phyloP scores from a whole-genome alignment of 1,139 yeast species.

The Magnusiomyces ingens region DNA sequence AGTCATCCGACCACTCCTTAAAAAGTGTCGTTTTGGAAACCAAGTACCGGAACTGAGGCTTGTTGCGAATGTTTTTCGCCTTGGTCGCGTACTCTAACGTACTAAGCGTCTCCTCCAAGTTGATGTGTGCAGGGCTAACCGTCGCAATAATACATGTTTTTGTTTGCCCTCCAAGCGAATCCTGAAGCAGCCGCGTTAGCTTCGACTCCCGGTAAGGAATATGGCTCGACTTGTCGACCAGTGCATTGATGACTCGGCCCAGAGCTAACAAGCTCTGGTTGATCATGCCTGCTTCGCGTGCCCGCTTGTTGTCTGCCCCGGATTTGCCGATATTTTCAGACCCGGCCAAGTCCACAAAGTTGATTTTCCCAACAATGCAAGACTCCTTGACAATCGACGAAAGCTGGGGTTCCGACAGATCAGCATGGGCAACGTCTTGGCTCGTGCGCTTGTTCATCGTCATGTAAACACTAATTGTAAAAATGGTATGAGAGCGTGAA shows the following conservation, averaged over 20 bases:
- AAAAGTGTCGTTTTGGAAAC: constrained; percentile 46
- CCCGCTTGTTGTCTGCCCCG: constrained; percentile 71
- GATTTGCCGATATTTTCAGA: constrained; percentile 74
- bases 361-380: constrained; percentile 49
- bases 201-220: constrained; percentile 85
- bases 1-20: constrained; percentile 46
- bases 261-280: constrained; percentile 76
- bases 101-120: constrained; percentile 71
- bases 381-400: constrained; percentile 36
- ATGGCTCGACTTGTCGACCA: constrained; percentile 56
- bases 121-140: constrained; percentile 68
- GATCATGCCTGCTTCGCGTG: constrained; percentile 83
- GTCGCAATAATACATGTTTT: constrained; percentile 78
- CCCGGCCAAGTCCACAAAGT: constrained; percentile 85
- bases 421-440: constrained; percentile 27
- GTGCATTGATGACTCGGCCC: constrained; percentile 75
- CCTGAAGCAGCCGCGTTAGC: constrained; percentile 70
- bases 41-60: constrained; percentile 57
- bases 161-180: constrained; percentile 77
- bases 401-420: neutral
- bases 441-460: constrained; percentile 21
- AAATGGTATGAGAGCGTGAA: constrained; percentile 68
- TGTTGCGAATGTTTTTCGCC: constrained; percentile 67
- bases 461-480: constrained; percentile 53
- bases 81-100: constrained; percentile 81